Percentiles rank a stretch among this genome's conserved stretches.
Conservation (phyloP, 2,329 filamentous ascomycete genomes). For the Aspergillus fumigatus region DNA sequence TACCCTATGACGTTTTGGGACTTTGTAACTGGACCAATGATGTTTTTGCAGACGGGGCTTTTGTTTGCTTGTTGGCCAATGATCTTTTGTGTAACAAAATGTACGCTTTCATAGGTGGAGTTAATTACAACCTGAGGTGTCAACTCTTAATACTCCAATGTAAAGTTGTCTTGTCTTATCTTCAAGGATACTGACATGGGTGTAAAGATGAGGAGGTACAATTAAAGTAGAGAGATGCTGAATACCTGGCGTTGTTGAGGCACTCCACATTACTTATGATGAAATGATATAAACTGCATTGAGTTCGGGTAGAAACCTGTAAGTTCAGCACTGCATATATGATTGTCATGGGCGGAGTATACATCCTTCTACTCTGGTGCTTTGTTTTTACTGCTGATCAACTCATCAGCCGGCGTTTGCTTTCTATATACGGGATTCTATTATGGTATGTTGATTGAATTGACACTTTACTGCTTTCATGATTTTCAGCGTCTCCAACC, state of each 20-base stretch:
- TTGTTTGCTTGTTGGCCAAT: neutral
- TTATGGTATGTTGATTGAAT: neutral
- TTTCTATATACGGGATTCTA: neutral
- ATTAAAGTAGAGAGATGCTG: no score
- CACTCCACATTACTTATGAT: no score
- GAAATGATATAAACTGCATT: no score
- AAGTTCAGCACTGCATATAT: neutral
- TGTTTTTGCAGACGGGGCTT: neutral
- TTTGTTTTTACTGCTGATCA: neutral
- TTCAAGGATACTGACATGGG: no score
- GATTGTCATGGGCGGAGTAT: neutral
- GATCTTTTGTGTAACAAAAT: neutral
- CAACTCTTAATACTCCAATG: no score
- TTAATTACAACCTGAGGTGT: neutral
- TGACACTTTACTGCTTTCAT: neutral
- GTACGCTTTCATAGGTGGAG: neutral
- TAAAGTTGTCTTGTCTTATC: no score
- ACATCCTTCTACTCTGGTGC: neutral
- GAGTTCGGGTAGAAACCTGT: no score
- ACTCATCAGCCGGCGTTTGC: neutral
- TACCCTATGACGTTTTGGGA: constrained; percentile 24
- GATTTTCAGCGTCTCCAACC: no score
- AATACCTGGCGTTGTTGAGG: no score
- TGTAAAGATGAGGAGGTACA: no score
- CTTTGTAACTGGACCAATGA: neutral